Base-by-base conservation (phyloP, 192 early-diverging fungal genomes). In the Jimgerdemannia flammicorona region DNA sequence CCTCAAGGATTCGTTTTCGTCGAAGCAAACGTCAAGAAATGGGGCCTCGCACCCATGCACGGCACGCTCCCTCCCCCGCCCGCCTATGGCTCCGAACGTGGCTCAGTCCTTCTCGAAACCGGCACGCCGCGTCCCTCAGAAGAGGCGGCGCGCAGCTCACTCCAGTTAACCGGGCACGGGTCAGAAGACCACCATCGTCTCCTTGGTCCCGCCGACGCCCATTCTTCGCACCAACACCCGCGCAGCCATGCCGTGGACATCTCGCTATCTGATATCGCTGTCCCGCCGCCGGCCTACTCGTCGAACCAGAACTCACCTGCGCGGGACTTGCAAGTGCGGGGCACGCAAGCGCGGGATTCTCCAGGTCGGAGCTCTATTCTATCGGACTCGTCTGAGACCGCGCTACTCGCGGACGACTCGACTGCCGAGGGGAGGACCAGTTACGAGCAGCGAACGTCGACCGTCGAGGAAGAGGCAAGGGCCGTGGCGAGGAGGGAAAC, bases 21-120 rank as follows among this genome's bases (percentile, higher is more conserved):
- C 4, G 93, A 94, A 74, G 93, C 93, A 49, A 94, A 94, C 74
- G 92, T 94, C 49, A 93, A 92, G 84, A 90, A 92, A 70, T 94
- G 93, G 93, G 93, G 93, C 0, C 80, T 94, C 39, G 93, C 91
- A 1, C 91, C 93, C 9, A 83, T 90, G 17, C 86, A 89, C 75
- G 92, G 93, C 49, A 85, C 91, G 3, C 72, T 90, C 11, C 82
- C 84, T 18, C 93, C 93, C 41, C 93, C 93, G 39, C 93, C 93
- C 11, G 86, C 92, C 1, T 94, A 94, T 79, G 93, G 93, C 14
- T 87, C 85, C 54, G 88, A 92, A 78, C 78, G 88, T 70, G 92
- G 87, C 54, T 90, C 93, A 2, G 85, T 92, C 69, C 73, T 94
- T 70, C 81, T 94, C 2, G 85, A 73, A 59, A 69, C 66, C 18